A percentile compares a stretch with the other conserved stretches of the same genome.
phyloP scores from a whole-genome alignment of 805 yeast genomes.

The Starmera pachycereana region DNA sequence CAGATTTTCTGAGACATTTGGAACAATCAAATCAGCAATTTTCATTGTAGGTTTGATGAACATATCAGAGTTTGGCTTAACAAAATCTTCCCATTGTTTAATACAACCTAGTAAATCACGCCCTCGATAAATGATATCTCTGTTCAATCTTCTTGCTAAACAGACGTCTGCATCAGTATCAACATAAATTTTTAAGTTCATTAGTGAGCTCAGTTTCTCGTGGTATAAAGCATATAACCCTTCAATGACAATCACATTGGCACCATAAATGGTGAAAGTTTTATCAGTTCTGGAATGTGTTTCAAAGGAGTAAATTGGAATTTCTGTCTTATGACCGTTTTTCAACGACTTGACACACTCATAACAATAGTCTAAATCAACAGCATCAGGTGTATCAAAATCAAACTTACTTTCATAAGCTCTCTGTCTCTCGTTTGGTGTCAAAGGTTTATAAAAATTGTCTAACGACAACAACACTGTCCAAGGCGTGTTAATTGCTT shows the following conservation, averaged over 20 bases:
- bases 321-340: slow-evolving; percentile 53
- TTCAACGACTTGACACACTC: slow-evolving; percentile 57
- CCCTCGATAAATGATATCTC: slow-evolving; percentile 83
- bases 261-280: slow-evolving; percentile 77
- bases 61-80: slow-evolving; percentile 82
- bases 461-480: slow-evolving; percentile 83
- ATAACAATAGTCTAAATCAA: slow-evolving; percentile 67
- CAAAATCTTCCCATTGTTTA: slow-evolving; percentile 83
- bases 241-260: slow-evolving; percentile 85
- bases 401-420: slow-evolving; percentile 73
- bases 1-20: slow-evolving; percentile 75
- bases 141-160: slow-evolving; percentile 72
- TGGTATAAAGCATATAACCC: slow-evolving; percentile 82
- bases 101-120: slow-evolving; percentile 76
- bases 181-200: slow-evolving; percentile 84
- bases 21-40: slow-evolving; percentile 81
- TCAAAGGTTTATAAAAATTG: slow-evolving; percentile 78
- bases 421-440: slow-evolving; percentile 41
- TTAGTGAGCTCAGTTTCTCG: slow-evolving; percentile 53
- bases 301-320: slow-evolving; percentile 64
- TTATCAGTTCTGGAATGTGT: slow-evolving; percentile 50
- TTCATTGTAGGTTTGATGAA: slow-evolving; percentile 67
- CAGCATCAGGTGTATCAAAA: slow-evolving; percentile 78
- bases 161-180: slow-evolving; percentile 94
- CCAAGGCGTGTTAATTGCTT: slow-evolving; percentile 83